Base-by-base conservation (phyloP, 1,139 yeast genomes). In the Sugiyamaella japonica region DNA sequence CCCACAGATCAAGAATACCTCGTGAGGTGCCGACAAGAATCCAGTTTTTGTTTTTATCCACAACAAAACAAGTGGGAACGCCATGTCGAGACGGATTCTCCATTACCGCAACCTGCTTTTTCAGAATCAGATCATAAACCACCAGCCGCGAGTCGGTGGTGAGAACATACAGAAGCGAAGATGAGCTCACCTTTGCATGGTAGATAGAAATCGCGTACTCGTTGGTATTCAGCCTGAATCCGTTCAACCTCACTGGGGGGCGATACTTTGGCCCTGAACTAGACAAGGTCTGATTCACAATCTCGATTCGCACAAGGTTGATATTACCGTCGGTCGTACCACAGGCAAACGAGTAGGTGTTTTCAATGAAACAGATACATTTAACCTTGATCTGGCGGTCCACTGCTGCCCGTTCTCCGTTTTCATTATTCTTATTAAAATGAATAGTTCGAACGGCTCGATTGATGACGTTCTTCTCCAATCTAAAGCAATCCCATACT, bases 1-100 rank as follows among this genome's bases (percentile, higher is more conserved):
- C 97, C 96, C 97, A 90, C 17, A 93, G 69, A 58, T 83, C 83
- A 32, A 93, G 67, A 0, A 84, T 72, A 1, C 98, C 98, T 45
- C 78, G 79, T 1, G 80, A 74, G 0, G 97, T 88, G 0, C 97
- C 97, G 2, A 86, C 67, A 3, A 89, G 68, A 3, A 87, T 63
- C 91, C 97, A 89, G 7, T 73, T 68, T 44, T 74, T 75, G 17
- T 75, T 70, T 0, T 70, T 70, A 56, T 85, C 87, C n/a, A 86
- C 70, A 1, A 81, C 76, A 62, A 89, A 80, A 20, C 85, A 71
- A 0, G 83, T 79, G 0, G 85, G 79, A 2, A 80, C 69, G 0
- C 98, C 99, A 70, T 83, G 85, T 2, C 77, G 71, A 1, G 80
- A 74, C 1, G 88, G 85, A 60, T 81, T 85, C 43, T 77, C 77